Conservation (phyloP, 495 filamentous ascomycete genomes). For the Paragyromitra xinjiangensis region DNA sequence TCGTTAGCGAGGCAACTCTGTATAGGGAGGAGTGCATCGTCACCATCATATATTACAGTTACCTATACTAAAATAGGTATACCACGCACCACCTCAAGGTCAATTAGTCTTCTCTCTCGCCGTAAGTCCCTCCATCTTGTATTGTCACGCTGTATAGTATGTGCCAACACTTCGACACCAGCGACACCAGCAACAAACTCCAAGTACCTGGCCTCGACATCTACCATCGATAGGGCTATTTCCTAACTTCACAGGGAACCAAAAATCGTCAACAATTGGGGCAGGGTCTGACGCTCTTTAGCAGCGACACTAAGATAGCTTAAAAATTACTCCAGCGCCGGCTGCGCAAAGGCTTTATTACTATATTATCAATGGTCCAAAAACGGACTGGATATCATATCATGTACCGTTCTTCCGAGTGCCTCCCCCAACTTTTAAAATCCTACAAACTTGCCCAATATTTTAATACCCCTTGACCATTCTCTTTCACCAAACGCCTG, state of each 20-base stretch:
- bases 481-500: conserved; percentile 25
- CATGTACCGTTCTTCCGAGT: background rate
- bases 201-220: background rate
- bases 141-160: background rate
- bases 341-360: conserved; percentile 2
- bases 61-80: background rate
- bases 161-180: background rate
- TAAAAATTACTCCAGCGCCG: background rate
- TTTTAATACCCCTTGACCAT: conserved; percentile 19
- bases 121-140: background rate
- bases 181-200: background rate
- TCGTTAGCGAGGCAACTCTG: no score
- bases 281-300: background rate
- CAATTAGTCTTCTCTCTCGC: background rate
- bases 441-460: background rate
- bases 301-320: background rate
- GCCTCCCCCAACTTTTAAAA: background rate
- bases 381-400: conserved; percentile 4
- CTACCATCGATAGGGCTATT: background rate
- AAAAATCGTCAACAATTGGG: background rate
- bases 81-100: background rate
- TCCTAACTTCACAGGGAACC: background rate
- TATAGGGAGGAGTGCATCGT: no score
- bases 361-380: background rate
- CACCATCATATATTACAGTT: no score